phyloP scores from a whole-genome alignment of 2,329 filamentous ascomycete species.

The Diaporthe vaccinii region DNA sequence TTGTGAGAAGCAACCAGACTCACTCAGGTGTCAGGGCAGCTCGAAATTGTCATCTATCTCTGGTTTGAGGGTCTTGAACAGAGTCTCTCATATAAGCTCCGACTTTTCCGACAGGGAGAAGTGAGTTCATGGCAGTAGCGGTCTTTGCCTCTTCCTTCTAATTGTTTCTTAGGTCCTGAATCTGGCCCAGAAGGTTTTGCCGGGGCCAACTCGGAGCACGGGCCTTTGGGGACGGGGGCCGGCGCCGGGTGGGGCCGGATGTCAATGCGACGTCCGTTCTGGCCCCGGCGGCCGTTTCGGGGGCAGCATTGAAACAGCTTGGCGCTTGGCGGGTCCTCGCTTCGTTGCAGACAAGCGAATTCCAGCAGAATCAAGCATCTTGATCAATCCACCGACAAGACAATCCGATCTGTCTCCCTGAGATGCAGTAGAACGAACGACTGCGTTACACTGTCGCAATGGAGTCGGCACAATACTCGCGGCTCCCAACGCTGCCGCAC shows the following conservation, averaged over 20 bases:
- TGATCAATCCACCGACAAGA: neutral
- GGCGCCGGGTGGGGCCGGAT: constrained; percentile 22
- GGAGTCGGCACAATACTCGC: constrained; percentile 36
- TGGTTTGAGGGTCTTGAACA: too few species aligned
- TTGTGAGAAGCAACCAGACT: too few species aligned
- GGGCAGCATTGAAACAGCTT: constrained; percentile 31
- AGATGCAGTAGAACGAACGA: neutral
- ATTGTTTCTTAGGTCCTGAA: neutral
- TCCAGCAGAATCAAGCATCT: neutral
- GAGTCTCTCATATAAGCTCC: too few species aligned
- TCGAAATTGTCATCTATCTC: too few species aligned
- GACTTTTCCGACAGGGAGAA: too few species aligned
- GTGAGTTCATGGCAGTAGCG: too few species aligned
- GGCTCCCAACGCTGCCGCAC: constrained; percentile 29
- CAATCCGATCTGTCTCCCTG: neutral
- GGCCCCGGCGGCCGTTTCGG: constrained; percentile 24
- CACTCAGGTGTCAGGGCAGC: too few species aligned
- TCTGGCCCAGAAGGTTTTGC: neutral
- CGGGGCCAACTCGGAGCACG: neutral
- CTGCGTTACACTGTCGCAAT: constrained; percentile 8
- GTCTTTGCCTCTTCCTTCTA: neutral
- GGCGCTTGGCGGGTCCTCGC: constrained; percentile 35
- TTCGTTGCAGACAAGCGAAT: constrained; percentile 6
- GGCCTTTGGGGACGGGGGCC: neutral
- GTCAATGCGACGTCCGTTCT: constrained; percentile 16